Conservation (phyloP, 2,329 filamentous ascomycete species). For the Parastagonospora nodorum region DNA sequence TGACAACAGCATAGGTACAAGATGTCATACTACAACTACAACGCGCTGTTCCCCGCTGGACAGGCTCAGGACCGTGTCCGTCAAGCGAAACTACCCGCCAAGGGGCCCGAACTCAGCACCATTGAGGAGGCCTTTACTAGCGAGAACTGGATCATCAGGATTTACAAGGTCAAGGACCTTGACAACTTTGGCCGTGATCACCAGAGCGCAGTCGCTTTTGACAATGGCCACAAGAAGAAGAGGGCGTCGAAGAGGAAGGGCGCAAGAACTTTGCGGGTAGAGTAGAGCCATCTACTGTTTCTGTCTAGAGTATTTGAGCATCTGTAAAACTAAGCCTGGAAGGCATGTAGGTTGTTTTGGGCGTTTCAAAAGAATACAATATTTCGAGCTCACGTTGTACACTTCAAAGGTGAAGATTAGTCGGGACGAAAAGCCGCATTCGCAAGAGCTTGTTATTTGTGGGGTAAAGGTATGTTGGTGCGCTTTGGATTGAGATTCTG, state of each 20-base stretch:
- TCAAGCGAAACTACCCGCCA: conserved; percentile 76
- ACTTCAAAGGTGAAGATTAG: background rate
- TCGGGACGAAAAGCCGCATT: background rate
- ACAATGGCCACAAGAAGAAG: conserved; percentile 84
- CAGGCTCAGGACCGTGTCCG: conserved; percentile 92
- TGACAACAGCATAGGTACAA: conserved; percentile 77
- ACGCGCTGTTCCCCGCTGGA: conserved; percentile 85
- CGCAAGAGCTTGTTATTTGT: background rate
- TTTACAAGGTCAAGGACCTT: conserved; percentile 99
- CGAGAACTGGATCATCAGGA: conserved; percentile 99
- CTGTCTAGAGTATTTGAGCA: conserved; percentile 26
- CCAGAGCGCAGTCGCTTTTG: conserved; percentile 69
- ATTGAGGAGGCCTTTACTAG: conserved; percentile 97
- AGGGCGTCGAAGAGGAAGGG: conserved; percentile 73
- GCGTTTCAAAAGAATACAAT: conserved; percentile 40
- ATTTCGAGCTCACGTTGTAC: conserved; percentile 7
- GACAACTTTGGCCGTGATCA: conserved; percentile 96
- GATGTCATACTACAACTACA: conserved; percentile 99
- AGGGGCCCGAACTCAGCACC: conserved; percentile 83
- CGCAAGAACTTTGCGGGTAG: conserved; percentile 72
- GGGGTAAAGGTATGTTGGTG: background rate
- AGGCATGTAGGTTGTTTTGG: conserved; percentile 22
- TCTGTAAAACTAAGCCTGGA: conserved; percentile 35
- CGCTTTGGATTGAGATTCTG: background rate
- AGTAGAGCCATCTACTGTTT: conserved; percentile 55